A percentile compares a stretch with the other conserved stretches of the same genome.
Evolutionary conservation across 164 flowering plant genomes (phyloP).

Genomic region (Sedum album): DNA sequence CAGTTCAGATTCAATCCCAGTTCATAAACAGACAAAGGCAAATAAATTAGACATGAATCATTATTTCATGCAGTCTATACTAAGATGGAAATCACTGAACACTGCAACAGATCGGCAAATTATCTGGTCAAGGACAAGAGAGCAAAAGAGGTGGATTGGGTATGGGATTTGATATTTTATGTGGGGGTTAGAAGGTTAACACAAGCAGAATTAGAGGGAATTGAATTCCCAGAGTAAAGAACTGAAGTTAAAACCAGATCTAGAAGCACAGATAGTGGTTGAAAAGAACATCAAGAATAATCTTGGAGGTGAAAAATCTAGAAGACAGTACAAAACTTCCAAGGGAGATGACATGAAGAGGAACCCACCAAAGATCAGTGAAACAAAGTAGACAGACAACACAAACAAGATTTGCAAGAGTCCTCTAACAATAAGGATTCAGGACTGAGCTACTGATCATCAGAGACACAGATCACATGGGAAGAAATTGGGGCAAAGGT

Average conservation of each 20-base stretch:
- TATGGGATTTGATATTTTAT: not conserved
- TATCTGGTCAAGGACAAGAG: not conserved
- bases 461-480: no score
- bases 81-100: not conserved
- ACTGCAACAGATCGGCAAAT: not conserved
- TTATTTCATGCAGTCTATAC: not conserved
- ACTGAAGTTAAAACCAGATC: not conserved
- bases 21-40: not conserved
- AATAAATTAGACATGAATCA: not conserved
- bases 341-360: not conserved
- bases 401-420: not conserved
- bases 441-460: not conserved
- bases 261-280: not conserved
- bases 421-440: not conserved
- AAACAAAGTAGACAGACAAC: not conserved
- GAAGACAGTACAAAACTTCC: not conserved
- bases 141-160: not conserved
- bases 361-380: conserved; percentile 2
- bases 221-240: not conserved
- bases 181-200: not conserved
- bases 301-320: not conserved
- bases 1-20: not conserved
- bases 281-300: not conserved
- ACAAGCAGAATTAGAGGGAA: not conserved
- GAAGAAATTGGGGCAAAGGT: no score